Evolutionary conservation across 2,329 filamentous ascomycete genomes (phyloP).

Genomic region (Pestalotiopsis fici): DNA sequence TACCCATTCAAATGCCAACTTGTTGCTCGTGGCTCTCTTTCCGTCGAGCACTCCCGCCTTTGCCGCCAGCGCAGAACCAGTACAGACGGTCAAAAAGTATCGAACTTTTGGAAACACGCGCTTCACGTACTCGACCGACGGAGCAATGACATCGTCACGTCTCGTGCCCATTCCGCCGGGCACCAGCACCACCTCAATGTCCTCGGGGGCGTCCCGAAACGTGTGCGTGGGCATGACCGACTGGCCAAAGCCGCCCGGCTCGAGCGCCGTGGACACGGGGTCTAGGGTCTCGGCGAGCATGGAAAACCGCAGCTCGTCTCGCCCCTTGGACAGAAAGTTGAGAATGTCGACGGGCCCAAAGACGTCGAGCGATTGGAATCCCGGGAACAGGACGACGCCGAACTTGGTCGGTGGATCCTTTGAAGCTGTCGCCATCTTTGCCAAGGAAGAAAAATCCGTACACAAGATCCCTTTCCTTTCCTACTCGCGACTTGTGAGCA

Average conservation of each 20-base stretch:
- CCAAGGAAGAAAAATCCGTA: neutral
- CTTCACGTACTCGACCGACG: conserved; percentile 47
- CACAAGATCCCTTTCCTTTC: too few species aligned
- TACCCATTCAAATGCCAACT: conserved; percentile 49
- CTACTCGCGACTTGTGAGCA: too few species aligned
- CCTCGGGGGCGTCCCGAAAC: conserved; percentile 48
- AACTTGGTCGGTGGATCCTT: conserved; percentile 26
- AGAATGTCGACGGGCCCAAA: conserved; percentile 48
- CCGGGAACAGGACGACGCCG: conserved; percentile 45
- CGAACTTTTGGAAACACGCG: conserved; percentile 47
- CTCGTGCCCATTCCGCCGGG: conserved; percentile 61
- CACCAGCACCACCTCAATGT: conserved; percentile 66
- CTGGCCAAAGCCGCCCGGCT: conserved; percentile 32
- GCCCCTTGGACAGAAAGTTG: conserved; percentile 37
- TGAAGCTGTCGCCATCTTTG: neutral
- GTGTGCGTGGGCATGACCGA: conserved; percentile 47
- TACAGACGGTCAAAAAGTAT: conserved; percentile 67
- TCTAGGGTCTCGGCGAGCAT: conserved; percentile 41
- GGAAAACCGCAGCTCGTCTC: conserved; percentile 37
- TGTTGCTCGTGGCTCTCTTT: conserved; percentile 66
- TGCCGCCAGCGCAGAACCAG: conserved; percentile 61
- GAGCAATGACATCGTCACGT: conserved; percentile 26
- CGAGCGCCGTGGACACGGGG: conserved; percentile 38
- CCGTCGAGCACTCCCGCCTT: conserved; percentile 61
- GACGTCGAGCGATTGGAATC: conserved; percentile 45